Conservation (phyloP, 208 protist species). For the Trypanosoma vivax region DNA sequence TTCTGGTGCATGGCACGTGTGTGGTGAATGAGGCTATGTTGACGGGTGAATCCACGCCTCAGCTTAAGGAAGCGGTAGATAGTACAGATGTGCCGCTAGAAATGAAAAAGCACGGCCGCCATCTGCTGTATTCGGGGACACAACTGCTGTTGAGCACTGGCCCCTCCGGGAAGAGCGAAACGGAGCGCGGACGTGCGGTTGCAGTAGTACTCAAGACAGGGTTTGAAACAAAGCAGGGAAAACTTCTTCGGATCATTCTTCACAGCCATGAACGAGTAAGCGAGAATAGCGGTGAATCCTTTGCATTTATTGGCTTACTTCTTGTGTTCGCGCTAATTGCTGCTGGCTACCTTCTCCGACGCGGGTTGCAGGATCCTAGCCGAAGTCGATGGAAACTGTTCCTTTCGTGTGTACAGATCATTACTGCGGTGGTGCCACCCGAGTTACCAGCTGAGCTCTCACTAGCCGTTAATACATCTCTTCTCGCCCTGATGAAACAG, state of each 20-base stretch:
- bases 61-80: constrained; percentile 92
- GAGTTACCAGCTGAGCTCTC: constrained; percentile 99
- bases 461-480: constrained; percentile 97
- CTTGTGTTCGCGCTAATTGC: constrained; percentile 95
- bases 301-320: constrained; percentile 96
- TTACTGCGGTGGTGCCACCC: constrained; percentile 98
- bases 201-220: constrained; percentile 98
- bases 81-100: constrained; percentile 54
- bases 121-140: constrained; percentile 94
- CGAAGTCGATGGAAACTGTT: constrained; percentile 95
- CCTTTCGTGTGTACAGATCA: constrained; percentile 97
- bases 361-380: constrained; percentile 75
- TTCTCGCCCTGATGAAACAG: constrained; percentile 90
- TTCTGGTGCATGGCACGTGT: constrained; percentile 92
- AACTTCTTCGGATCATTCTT: constrained; percentile 92
- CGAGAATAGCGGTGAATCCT: constrained; percentile 93
- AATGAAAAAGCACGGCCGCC: constrained; percentile 83
- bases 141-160: constrained; percentile 88
- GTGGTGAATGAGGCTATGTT: constrained; percentile 98
- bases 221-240: constrained; percentile 97
- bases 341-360: constrained; percentile 92
- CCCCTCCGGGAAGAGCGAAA: constrained; percentile 39
- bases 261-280: constrained; percentile 92
- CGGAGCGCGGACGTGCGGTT: constrained; percentile 51
- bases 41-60: constrained; percentile 99